Evolutionary conservation across 768 basidiomycete genomes (phyloP).

Genomic region (Tricholoma sp.): DNA sequence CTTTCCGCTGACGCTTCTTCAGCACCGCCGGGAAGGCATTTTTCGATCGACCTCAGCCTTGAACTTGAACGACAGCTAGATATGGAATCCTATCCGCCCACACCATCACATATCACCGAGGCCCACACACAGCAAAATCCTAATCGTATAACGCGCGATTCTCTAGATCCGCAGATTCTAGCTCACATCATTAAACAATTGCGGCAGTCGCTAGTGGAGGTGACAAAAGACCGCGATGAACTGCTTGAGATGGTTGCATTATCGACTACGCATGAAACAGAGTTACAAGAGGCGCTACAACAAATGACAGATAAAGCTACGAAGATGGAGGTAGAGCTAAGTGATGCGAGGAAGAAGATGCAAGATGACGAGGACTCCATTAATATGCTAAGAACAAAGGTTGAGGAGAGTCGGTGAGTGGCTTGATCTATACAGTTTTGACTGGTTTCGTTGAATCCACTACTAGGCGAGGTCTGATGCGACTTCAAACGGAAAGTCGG

Average conservation of each 20-base stretch:
- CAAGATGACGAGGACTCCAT: constrained; percentile 79
- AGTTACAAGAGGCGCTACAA: constrained; percentile 57
- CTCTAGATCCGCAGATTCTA: constrained; percentile 71
- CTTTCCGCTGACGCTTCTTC: constrained; percentile 19
- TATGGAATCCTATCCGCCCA: constrained; percentile 53
- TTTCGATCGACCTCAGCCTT: constrained; percentile 74
- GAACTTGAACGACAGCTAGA: constrained; percentile 77
- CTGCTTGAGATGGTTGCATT: constrained; percentile 47
- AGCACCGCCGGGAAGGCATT: constrained; percentile 28
- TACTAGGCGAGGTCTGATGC: constrained; percentile 77
- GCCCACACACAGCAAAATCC: constrained; percentile 9
- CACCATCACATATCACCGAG: constrained; percentile 27
- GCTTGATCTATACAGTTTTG: background rate
- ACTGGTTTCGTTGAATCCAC: constrained; percentile 5
- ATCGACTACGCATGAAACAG: constrained; percentile 50
- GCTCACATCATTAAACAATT: constrained; percentile 74
- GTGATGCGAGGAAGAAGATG: constrained; percentile 41
- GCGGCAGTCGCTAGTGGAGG: constrained; percentile 55
- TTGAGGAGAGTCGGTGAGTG: constrained; percentile 79
- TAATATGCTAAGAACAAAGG: constrained; percentile 68
- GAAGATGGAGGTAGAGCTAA: constrained; percentile 51
- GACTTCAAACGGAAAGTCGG: constrained; percentile 73
- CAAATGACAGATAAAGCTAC: constrained; percentile 65
- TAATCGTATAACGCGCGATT: constrained; percentile 27
- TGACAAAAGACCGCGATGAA: constrained; percentile 70